Evolutionary conservation across 306 rosid genomes (phyloP), one percentile per base, ranked within the genome.

Genomic region (Benincasa hispida): DNA sequence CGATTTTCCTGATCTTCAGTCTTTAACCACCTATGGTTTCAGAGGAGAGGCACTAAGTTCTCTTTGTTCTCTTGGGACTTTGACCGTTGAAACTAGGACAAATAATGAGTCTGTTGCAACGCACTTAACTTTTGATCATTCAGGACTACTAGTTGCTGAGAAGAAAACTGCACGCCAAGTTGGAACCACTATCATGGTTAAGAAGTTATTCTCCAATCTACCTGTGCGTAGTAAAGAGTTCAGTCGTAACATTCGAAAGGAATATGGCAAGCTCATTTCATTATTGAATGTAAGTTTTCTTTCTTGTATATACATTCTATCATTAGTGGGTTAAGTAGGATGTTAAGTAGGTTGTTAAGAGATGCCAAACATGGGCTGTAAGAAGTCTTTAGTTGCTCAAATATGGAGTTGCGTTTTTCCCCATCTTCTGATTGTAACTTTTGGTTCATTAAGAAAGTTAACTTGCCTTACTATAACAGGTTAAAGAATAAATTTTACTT

Each of bases 1-100:
- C 15, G 95, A 86, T 24, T 94, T 94, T 80, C 87, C 89, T 66
- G 96, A 94, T 90, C 98, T 94, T 76, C 93, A 89, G 85, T 91
- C 96, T 72, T 81, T 91, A 8, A 84, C 93, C 45, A 91, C 98
- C 15, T 94, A 88, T 83, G 98, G 98, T 30, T 94, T 94, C 82
- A 88, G 98, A 69, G 98, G 98, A 10, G 97, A 94, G 90, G 98
- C 98, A 24, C 35, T 94, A 82, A 94, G 98, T 79, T 94, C 97
- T 1, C 93, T 94, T 5, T 88, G 95, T 70, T 85, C 93, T 45
- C 61, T 94, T 72, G 98, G 93, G 80, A 72, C 84, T 69, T 76
- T 94, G 84, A 91, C 88, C 0, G 82, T 94, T 63, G 98, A 94
- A 77, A 91, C 98, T 6, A 89, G 90, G 83, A 87, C 97, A 1